A percentile compares a stretch with the other conserved stretches of the same genome.
Evolutionary conservation across 805 yeast genomes (phyloP).

Genomic region (Candida ortonii): DNA sequence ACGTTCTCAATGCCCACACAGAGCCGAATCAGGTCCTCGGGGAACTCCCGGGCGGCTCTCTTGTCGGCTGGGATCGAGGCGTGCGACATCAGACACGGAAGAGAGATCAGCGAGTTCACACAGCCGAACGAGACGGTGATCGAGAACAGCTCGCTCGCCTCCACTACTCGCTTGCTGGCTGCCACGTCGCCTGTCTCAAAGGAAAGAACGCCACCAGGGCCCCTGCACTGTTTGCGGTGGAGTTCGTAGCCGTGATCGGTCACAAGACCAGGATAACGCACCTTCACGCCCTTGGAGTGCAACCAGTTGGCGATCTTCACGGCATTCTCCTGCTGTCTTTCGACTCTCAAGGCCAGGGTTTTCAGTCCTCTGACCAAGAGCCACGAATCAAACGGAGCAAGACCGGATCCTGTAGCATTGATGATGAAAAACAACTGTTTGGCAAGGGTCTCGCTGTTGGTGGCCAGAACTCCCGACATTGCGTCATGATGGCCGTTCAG

Average conservation of each 20-base stretch:
- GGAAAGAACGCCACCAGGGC: slow-evolving; percentile 86
- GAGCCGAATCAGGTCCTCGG: slow-evolving; percentile 86
- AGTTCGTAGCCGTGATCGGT: slow-evolving; percentile 79
- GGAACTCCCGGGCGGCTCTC: slow-evolving; percentile 83
- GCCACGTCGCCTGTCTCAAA: slow-evolving; percentile 80
- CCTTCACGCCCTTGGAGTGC: slow-evolving; percentile 63
- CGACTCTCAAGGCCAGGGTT: slow-evolving; percentile 81
- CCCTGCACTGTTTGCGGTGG: slow-evolving; percentile 73
- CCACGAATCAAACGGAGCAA: slow-evolving; percentile 93
- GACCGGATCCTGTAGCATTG: slow-evolving; percentile 88
- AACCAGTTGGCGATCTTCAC: slow-evolving; percentile 72
- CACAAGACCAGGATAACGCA: slow-evolving; percentile 81
- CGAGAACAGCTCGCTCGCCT: slow-evolving; percentile 71
- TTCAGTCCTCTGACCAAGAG: slow-evolving; percentile 82
- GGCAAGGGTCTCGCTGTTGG: slow-evolving; percentile 59
- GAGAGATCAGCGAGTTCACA: slow-evolving; percentile 85
- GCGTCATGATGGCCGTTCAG: slow-evolving; percentile 93
- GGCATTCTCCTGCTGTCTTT: slow-evolving; percentile 84
- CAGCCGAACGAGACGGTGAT: slow-evolving; percentile 94
- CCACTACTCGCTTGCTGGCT: slow-evolving; percentile 69
- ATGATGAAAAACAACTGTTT: slow-evolving; percentile 70
- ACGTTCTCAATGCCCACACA: slow-evolving; percentile 89
- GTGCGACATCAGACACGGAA: slow-evolving; percentile 96
- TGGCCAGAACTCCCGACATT: slow-evolving; percentile 92
- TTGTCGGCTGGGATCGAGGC: slow-evolving; percentile 91